These are phyloP conservation scores for Platismatia glauca DNA, from an alignment of 495 filamentous ascomycete species.

Conservation along the genomic window DNA sequence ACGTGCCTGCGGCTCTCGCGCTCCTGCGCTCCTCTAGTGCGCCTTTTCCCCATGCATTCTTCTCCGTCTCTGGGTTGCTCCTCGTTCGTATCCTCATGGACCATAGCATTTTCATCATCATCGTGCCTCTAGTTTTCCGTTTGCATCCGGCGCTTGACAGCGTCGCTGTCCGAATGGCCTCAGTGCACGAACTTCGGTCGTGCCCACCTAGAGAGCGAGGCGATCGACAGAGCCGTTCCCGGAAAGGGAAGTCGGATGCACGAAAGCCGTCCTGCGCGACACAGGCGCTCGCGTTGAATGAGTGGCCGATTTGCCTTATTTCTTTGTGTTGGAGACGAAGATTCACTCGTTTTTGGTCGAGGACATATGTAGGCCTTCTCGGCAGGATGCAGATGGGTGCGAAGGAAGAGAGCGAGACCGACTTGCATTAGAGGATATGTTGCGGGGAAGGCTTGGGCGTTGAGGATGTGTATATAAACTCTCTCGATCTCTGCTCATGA, in stretches of 20 bases:
- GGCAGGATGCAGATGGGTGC: too few species aligned
- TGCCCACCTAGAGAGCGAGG: neutral
- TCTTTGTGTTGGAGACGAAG: neutral
- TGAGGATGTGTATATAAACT: neutral
- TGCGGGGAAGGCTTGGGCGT: neutral
- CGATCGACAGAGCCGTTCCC: neutral
- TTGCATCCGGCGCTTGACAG: neutral
- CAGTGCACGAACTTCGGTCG: neutral
- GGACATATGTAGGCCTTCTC: too few species aligned
- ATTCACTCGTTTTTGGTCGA: neutral
- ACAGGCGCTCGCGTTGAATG: neutral
- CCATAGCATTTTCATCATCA: neutral
- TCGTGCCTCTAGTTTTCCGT: neutral
- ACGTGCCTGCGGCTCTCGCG: neutral
- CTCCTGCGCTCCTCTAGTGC: neutral
- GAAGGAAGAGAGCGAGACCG: neutral
- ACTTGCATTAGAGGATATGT: neutral
- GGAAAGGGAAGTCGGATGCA: too few species aligned
- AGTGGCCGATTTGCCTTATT: neutral
- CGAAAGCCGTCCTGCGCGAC: too few species aligned
- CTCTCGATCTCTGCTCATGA: neutral
- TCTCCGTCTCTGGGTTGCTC: neutral
- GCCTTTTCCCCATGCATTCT: neutral
- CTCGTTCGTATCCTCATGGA: neutral
- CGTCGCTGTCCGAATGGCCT: neutral